These are phyloP conservation scores for Mycena pura DNA, from an alignment of 768 basidiomycete genomes.

Conservation along the genomic window DNA sequence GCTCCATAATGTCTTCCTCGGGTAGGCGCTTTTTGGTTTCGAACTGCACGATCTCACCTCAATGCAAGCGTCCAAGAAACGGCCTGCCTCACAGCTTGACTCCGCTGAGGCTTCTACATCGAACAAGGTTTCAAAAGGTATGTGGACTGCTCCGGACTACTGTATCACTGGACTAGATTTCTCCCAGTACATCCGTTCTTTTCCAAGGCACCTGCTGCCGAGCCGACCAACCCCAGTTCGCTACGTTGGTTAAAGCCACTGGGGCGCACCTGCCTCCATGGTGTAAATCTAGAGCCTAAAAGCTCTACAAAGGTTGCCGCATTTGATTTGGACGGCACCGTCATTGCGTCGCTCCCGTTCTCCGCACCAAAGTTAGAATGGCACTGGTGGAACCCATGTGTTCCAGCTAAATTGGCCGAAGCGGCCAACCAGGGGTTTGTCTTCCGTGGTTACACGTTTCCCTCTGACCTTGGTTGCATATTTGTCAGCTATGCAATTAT, in stretches of 20 bases:
- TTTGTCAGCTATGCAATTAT: conserved; percentile 68
- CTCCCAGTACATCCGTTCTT: conserved; percentile 51
- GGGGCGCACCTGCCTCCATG: conserved; percentile 51
- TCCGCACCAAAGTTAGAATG: conserved; percentile 44
- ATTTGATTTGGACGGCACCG: conserved; percentile 88
- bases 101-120: not conserved
- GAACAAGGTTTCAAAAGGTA: conserved; percentile 25
- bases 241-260: conserved; percentile 49
- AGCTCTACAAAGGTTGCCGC: conserved; percentile 68
- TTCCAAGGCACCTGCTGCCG: conserved; percentile 30
- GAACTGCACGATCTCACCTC: not conserved
- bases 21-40: not conserved
- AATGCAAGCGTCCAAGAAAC: conserved; percentile 9
- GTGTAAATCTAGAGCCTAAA: conserved; percentile 47
- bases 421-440: conserved; percentile 64
- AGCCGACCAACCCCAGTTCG: conserved; percentile 25
- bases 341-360: conserved; percentile 58
- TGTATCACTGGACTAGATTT: not conserved
- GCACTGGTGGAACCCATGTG: conserved; percentile 75
- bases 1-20: not conserved
- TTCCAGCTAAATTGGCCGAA: conserved; percentile 69
- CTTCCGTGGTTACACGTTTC: not conserved
- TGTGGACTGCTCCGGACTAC: not conserved
- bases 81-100: conserved; percentile 12
- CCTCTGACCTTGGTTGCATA: not conserved